Conservation (phyloP, 176 grass and related monocot genomes). For the Guadua angustifolia region DNA sequence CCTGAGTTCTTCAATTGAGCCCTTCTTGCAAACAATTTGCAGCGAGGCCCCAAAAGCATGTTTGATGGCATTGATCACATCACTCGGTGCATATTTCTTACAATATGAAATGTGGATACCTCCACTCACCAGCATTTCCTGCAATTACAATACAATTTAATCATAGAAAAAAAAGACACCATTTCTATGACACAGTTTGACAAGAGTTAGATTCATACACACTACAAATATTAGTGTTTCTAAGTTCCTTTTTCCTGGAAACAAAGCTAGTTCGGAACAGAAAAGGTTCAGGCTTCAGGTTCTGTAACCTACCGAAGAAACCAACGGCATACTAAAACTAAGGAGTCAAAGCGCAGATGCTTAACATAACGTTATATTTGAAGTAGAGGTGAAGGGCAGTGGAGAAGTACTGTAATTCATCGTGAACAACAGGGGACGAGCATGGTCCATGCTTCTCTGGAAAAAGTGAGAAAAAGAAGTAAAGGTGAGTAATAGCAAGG, state of each 20-base stretch:
- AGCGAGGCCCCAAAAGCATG: constrained; percentile 73
- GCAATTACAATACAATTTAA: constrained; percentile 25
- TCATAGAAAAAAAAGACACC: neutral
- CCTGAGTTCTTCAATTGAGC: constrained; percentile 80
- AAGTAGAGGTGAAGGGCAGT: constrained; percentile 52
- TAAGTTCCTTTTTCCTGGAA: neutral
- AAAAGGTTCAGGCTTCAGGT: neutral
- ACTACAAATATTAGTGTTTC: neutral
- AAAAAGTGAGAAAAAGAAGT: neutral
- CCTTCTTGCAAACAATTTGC: constrained; percentile 67
- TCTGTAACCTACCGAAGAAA: constrained; percentile 21
- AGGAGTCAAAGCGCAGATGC: neutral
- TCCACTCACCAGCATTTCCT: constrained; percentile 70
- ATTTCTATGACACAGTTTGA: neutral
- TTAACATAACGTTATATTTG: constrained; percentile 57
- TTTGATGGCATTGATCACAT: constrained; percentile 62
- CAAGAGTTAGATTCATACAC: neutral
- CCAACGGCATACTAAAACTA: neutral
- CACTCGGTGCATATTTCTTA: constrained; percentile 58
- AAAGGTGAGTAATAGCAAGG: neutral
- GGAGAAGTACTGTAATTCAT: constrained; percentile 53
- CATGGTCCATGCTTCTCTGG: constrained; percentile 67
- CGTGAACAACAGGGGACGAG: constrained; percentile 51
- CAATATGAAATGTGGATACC: constrained; percentile 57
- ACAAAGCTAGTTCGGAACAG: neutral